A percentile compares a stretch with the other conserved stretches of the same genome.
Conservation (phyloP, 2,329 filamentous ascomycete genomes). For the Phialophora expanda region DNA sequence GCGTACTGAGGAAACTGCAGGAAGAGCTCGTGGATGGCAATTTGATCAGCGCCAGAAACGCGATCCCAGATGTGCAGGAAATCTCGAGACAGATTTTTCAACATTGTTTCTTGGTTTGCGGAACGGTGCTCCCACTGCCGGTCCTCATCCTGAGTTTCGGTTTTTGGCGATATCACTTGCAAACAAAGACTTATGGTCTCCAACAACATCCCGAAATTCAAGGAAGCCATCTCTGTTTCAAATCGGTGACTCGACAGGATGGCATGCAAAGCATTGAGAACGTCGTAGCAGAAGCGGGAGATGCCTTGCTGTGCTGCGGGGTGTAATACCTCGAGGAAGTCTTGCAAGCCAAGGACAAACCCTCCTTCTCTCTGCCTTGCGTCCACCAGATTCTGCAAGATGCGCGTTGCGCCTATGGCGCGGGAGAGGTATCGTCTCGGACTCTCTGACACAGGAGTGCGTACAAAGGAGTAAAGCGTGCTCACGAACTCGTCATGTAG, state of each 20-base stretch:
- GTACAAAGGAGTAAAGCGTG: slow-evolving; percentile 33
- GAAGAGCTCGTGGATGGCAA: slow-evolving; percentile 26
- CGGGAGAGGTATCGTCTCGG: slow-evolving; percentile 29
- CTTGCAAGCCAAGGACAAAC: slow-evolving; percentile 26
- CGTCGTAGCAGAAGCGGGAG: slow-evolving; percentile 34
- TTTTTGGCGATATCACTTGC: slow-evolving; percentile 5
- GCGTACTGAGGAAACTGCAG: slow-evolving; percentile 30
- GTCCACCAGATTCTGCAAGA: slow-evolving; percentile 31
- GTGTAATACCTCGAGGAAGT: slow-evolving; percentile 30
- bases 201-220: slow-evolving; percentile 27
- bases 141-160: slow-evolving; percentile 25
- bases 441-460: slow-evolving; percentile 26
- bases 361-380: slow-evolving; percentile 21
- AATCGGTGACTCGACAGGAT: slow-evolving; percentile 20
- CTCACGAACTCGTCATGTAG: slow-evolving; percentile 25
- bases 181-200: slow-evolving; percentile 28
- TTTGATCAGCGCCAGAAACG: slow-evolving; percentile 14
- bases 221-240: slow-evolving; percentile 18
- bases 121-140: slow-evolving; percentile 29
- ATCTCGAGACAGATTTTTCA: slow-evolving; percentile 25
- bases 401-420: slow-evolving; percentile 33
- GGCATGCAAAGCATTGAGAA: slow-evolving; percentile 31
- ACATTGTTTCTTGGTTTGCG: slow-evolving; percentile 27
- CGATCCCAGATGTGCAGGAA: slow-evolving; percentile 23
- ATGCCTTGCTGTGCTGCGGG: slow-evolving; percentile 31